These are phyloP conservation scores for Komagataella phaffii DNA, from an alignment of 805 yeast genomes.

Conservation along the genomic window DNA sequence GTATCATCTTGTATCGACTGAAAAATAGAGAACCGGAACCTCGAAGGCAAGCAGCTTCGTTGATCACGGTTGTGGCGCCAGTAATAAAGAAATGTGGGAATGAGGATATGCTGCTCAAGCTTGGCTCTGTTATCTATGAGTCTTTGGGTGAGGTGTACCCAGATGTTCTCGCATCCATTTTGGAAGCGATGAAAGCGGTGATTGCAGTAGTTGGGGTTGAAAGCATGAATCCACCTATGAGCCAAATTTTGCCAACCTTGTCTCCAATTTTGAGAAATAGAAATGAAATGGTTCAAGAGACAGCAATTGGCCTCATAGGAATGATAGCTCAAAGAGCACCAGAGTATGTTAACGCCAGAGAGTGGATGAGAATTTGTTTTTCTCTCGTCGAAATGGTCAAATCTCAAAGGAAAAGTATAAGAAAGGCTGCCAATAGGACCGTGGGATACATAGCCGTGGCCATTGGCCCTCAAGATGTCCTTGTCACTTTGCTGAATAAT, in stretches of 20 bases:
- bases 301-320: conserved; percentile 69
- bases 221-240: conserved; percentile 64
- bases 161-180: conserved; percentile 78
- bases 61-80: conserved; percentile 54
- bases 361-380: conserved; percentile 95
- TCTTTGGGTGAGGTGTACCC: conserved; percentile 92
- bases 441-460: conserved; percentile 88
- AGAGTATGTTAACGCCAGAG: conserved; percentile 76
- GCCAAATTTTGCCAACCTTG: conserved; percentile 72
- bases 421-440: conserved; percentile 78
- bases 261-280: conserved; percentile 86
- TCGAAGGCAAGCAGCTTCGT: conserved; percentile 76
- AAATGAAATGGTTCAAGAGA: conserved; percentile 83
- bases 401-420: conserved; percentile 60
- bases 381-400: conserved; percentile 83
- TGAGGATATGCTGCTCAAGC: conserved; percentile 44
- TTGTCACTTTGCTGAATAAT: conserved; percentile 73
- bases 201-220: conserved; percentile 46
- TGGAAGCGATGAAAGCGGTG: conserved; percentile 57
- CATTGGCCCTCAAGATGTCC: conserved; percentile 91
- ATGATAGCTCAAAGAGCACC: conserved; percentile 69
- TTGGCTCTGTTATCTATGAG: conserved; percentile 73
- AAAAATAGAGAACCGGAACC: conserved; percentile 59
- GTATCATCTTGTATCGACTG: conserved; percentile 59
- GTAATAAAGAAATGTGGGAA: conserved; percentile 55